Conservation (phyloP, 345 rosid genomes). For the Pistacia vera region DNA sequence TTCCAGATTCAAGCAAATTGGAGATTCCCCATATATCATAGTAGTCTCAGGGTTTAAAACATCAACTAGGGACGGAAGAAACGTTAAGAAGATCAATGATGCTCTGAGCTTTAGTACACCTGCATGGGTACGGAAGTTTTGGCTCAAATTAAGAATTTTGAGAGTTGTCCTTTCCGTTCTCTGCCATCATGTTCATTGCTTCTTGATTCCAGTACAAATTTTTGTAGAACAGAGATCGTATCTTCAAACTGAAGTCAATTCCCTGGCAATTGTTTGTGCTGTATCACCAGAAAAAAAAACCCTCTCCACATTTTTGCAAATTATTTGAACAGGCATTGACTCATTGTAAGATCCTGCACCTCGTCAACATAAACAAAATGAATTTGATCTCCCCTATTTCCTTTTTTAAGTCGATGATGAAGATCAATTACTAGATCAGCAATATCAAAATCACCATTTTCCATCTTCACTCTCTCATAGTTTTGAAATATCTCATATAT, state of each 20-base stretch:
- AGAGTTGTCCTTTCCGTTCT: conserved; percentile 15
- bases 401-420: too few relatives aligned
- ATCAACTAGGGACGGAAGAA: too few relatives aligned
- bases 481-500: too few relatives aligned
- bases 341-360: conserved; percentile 65
- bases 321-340: conserved; percentile 52
- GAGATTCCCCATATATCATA: not conserved
- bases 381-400: conserved; percentile 18
- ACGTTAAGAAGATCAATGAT: conserved; percentile 32
- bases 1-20: too few relatives aligned
- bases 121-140: conserved; percentile 57
- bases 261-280: conserved; percentile 38
- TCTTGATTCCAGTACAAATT: not conserved
- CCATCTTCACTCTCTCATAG: too few relatives aligned
- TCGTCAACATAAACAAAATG: conserved; percentile 54
- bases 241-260: conserved; percentile 58
- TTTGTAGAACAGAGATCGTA: conserved; percentile 45
- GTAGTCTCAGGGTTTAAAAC: too few relatives aligned
- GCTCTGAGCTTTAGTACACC: conserved; percentile 60
- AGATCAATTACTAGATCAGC: too few relatives aligned
- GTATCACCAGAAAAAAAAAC: conserved; percentile 46
- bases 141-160: conserved; percentile 40
- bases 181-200: not conserved
- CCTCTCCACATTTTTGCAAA: conserved; percentile 46
- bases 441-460: too few relatives aligned